These are phyloP conservation scores for Sparassis latifolia DNA, from an alignment of 1,284 basidiomycete species.

Conservation along the genomic window DNA sequence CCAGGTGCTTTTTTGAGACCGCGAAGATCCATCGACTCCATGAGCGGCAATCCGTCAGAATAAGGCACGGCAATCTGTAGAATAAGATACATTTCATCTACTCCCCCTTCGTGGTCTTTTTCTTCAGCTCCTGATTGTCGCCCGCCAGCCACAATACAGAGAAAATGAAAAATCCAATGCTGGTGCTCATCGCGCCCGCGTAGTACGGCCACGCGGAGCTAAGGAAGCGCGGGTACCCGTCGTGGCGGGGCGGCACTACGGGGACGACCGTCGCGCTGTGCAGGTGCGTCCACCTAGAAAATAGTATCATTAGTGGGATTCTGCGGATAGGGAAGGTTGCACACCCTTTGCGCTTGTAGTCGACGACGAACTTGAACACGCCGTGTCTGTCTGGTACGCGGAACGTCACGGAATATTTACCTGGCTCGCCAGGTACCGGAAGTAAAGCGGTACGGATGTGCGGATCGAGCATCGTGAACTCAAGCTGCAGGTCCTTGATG, in stretches of 20 bases:
- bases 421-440: slow-evolving; percentile 47
- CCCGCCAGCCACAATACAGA: slow-evolving; percentile 80
- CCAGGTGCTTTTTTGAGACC: too few relatives aligned
- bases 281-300: slow-evolving; percentile 62
- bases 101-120: slow-evolving; percentile 23
- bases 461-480: slow-evolving; percentile 98
- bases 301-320: slow-evolving; percentile 1
- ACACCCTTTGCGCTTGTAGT: slow-evolving; percentile 85
- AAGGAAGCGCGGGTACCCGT: slow-evolving; percentile 92
- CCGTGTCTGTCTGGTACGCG: slow-evolving; percentile 91
- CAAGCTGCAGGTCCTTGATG: slow-evolving; percentile 79
- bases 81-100: slow-evolving; percentile 7
- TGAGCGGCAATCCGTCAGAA: too few relatives aligned
- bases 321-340: slow-evolving; percentile 18
- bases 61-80: too few relatives aligned
- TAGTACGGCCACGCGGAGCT: slow-evolving; percentile 96
- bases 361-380: slow-evolving; percentile 92
- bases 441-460: slow-evolving; percentile 75
- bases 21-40: too few relatives aligned
- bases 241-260: slow-evolving; percentile 90
- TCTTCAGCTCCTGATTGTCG: slow-evolving; percentile 49
- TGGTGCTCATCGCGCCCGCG: slow-evolving; percentile 81
- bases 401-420: slow-evolving; percentile 76
- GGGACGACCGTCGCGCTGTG: slow-evolving; percentile 73
- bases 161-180: slow-evolving; percentile 80